A percentile compares a stretch with the other conserved stretches of the same genome.
Evolutionary conservation across 345 rosid genomes (phyloP).

Genomic region (Turnera subulata): DNA sequence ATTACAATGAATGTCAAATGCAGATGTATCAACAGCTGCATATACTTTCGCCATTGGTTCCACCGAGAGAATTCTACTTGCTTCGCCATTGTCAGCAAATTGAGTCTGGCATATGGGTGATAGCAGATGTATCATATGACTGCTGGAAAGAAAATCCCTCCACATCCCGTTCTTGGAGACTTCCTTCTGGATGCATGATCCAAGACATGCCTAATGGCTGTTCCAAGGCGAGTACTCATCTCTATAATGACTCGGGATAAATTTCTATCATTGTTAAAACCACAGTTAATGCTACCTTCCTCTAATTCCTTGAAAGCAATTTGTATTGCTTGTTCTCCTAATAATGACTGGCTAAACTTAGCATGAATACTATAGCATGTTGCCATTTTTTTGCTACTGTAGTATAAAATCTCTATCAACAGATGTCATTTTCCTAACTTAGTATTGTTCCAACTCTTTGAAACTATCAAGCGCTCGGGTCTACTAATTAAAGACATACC

Average conservation of each 20-base stretch:
- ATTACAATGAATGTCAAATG: background rate
- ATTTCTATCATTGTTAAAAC: no score
- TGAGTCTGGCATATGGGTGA: slow-evolving; percentile 52
- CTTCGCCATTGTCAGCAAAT: slow-evolving; percentile 56
- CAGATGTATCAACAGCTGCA: slow-evolving; percentile 63
- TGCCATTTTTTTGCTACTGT: no score
- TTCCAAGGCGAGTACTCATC: slow-evolving; percentile 36
- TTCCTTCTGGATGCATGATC: slow-evolving; percentile 84
- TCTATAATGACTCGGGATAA: background rate
- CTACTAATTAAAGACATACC: no score
- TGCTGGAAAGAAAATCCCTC: slow-evolving; percentile 12
- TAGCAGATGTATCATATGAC: slow-evolving; percentile 55
- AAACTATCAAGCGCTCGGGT: no score
- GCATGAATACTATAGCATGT: no score
- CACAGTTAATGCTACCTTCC: no score
- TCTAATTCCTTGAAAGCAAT: no score
- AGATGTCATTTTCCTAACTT: no score
- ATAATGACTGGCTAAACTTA: no score
- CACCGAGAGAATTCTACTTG: slow-evolving; percentile 56
- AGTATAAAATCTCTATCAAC: no score
- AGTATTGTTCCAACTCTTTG: no score
- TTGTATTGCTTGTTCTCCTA: no score
- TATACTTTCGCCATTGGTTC: slow-evolving; percentile 66
- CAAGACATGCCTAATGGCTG: slow-evolving; percentile 46
- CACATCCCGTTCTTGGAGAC: slow-evolving; percentile 42